Evolutionary conservation across 305 asterid genomes (phyloP).

Genomic region (Ajuga reptans): DNA sequence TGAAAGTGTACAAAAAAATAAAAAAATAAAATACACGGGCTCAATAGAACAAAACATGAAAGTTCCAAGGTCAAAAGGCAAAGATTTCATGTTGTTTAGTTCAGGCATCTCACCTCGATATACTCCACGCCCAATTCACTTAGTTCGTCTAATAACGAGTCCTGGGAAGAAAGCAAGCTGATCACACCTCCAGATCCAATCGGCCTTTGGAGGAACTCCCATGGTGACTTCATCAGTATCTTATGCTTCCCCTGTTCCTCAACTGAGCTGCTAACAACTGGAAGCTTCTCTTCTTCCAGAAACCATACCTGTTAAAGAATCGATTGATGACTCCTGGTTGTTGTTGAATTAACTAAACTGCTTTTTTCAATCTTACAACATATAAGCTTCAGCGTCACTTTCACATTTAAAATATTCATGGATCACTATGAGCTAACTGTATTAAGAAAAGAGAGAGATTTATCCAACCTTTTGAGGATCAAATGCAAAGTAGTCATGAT

Average conservation of each 20-base stretch:
- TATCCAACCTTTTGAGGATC: constrained; percentile 68
- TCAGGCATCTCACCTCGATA: constrained; percentile 47
- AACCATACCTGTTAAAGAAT: constrained; percentile 56
- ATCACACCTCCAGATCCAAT: constrained; percentile 77
- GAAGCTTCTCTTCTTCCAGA: constrained; percentile 87
- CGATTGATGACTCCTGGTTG: neutral
- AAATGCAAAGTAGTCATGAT: constrained; percentile 57
- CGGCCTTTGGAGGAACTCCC: constrained; percentile 82
- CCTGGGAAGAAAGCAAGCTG: constrained; percentile 59
- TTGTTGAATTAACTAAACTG: neutral
- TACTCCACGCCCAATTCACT: constrained; percentile 65
- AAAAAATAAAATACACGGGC: no score
- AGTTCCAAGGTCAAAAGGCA: neutral
- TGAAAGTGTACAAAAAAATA: no score
- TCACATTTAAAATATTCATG: neutral
- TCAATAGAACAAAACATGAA: no score
- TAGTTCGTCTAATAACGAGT: constrained; percentile 50
- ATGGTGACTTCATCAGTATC: constrained; percentile 87
- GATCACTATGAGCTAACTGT: neutral
- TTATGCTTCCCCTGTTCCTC: constrained; percentile 50
- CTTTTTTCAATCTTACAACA: neutral
- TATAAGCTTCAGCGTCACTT: neutral
- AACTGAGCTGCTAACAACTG: constrained; percentile 46
- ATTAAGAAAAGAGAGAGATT: neutral
- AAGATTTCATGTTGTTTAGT: neutral